Base-by-base conservation (phyloP, 176 grass and related monocot species). In the Carex scoparia region DNA sequence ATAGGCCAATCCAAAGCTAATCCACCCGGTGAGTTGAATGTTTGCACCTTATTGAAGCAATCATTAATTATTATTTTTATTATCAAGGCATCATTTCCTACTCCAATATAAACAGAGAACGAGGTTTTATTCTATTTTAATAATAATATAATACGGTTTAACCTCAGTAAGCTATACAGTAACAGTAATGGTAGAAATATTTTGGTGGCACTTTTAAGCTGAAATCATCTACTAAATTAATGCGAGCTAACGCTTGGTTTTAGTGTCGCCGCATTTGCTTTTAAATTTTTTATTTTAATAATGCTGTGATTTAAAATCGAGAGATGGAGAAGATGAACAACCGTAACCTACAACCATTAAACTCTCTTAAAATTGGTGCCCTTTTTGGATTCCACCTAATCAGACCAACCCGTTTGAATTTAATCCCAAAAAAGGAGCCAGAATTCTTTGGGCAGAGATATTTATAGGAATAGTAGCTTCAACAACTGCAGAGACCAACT, bases 341-440 rank as follows among this genome's bases (percentile, higher is more conserved):
- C 81, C 81, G 30, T 83, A 19, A 83, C 61, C 81, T 67, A 67
- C 81, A 67, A 65, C 23, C n/a, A 63, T 48, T 42, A 64, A 63
- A 77, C 28, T 68, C 27, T 13, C 5, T 83, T 83, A 64, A 55
- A 30, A 54, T 69, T 49, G 4, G 65, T 48, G 63, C 40, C 81
- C 31, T 83, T 54, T 69, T 69, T 83, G 63, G 18, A 56, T 83
- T 83, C 42, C 81, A 83, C 81, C 81, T 69, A 83, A 83, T 83
- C 48, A 69, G 7, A 69, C 62, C 63, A 83, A 83, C 63, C 63
- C 10, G 38, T 65, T 55, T 55, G 46, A 83, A 66, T 69, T 69
- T 83, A 56, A 30, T 51, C 40, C 57, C 79, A 14, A 28, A 65
- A 33, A 65, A 5, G 37, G 23, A 23, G 23, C 23, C 2, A 27